phyloP scores from a whole-genome alignment of 2,329 filamentous ascomycete genomes.

The Piedraia hortae region DNA sequence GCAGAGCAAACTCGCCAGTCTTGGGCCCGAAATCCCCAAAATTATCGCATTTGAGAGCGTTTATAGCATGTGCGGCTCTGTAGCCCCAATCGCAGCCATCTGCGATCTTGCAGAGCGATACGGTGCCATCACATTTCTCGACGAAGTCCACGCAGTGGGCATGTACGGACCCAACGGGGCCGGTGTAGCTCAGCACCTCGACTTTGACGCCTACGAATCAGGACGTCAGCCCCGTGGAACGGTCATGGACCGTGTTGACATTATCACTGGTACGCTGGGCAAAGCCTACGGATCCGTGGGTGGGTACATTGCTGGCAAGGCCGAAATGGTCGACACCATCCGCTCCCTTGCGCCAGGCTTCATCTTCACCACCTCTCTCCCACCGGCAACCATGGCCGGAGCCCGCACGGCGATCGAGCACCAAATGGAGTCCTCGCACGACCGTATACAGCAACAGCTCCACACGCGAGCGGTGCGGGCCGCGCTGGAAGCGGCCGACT shows the following conservation, averaged over 20 bases:
- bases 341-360: constrained; percentile 88
- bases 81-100: constrained; percentile 85
- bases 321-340: constrained; percentile 69
- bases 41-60: constrained; percentile 98
- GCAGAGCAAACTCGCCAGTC: constrained; percentile 68
- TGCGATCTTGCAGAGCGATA: constrained; percentile 95
- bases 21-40: constrained; percentile 68
- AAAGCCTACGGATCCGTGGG: constrained; percentile 96
- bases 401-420: constrained; percentile 81
- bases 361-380: constrained; percentile 94
- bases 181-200: constrained; percentile 88
- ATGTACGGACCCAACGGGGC: constrained; percentile 96
- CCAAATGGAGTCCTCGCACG: constrained; percentile 59
- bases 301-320: constrained; percentile 82
- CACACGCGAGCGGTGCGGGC: constrained; percentile 90
- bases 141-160: constrained; percentile 95
- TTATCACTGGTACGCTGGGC: constrained; percentile 88
- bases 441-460: constrained; percentile 77
- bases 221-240: constrained; percentile 55
- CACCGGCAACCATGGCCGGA: constrained; percentile 89
- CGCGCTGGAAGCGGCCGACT: constrained; percentile 47
- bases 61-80: constrained; percentile 96
- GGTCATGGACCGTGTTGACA: constrained; percentile 86
- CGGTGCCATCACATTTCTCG: constrained; percentile 85
- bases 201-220: constrained; percentile 61